Evolutionary conservation across 495 filamentous ascomycete species (phyloP).

Genomic region (Niebla homalea): DNA sequence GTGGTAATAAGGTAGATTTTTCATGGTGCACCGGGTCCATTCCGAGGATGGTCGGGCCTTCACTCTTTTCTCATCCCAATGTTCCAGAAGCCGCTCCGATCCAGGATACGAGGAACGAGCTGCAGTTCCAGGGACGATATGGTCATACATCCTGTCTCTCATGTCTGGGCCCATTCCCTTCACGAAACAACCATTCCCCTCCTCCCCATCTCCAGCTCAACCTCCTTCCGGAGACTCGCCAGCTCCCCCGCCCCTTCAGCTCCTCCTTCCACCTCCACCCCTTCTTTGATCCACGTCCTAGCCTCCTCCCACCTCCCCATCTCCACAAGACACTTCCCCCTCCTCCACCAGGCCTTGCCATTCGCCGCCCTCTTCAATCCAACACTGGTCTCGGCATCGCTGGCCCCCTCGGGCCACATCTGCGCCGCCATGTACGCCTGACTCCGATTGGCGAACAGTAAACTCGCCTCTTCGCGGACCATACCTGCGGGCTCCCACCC

Average conservation of each 20-base stretch:
- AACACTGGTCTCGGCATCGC: constrained; percentile 80
- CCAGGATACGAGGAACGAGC: too few relatives aligned
- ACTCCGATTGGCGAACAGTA: constrained; percentile 72
- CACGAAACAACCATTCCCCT: background rate
- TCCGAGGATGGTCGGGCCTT: too few relatives aligned
- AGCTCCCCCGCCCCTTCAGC: constrained; percentile 51
- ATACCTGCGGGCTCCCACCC: constrained; percentile 74
- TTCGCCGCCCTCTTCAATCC: constrained; percentile 78
- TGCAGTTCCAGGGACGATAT: too few relatives aligned
- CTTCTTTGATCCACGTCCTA: constrained; percentile 53
- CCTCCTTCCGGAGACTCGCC: constrained; percentile 52
- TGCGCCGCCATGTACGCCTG: constrained; percentile 74
- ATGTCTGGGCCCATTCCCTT: too few relatives aligned
- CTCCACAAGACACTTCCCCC: constrained; percentile 71
- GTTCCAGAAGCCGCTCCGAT: too few relatives aligned
- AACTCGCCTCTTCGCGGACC: constrained; percentile 68
- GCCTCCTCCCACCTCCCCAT: constrained; percentile 85
- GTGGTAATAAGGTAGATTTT: too few relatives aligned
- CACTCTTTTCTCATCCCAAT: too few relatives aligned
- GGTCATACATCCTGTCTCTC: too few relatives aligned
- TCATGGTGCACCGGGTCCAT: too few relatives aligned
- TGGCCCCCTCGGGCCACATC: constrained; percentile 66
- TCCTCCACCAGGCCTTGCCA: constrained; percentile 86
- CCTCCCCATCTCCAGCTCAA: constrained; percentile 36
- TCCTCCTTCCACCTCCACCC: constrained; percentile 71